Percentiles rank a stretch among this genome's conserved stretches.
Conservation (phyloP, 2,329 filamentous ascomycete species). For the Cladosporium sp. region DNA sequence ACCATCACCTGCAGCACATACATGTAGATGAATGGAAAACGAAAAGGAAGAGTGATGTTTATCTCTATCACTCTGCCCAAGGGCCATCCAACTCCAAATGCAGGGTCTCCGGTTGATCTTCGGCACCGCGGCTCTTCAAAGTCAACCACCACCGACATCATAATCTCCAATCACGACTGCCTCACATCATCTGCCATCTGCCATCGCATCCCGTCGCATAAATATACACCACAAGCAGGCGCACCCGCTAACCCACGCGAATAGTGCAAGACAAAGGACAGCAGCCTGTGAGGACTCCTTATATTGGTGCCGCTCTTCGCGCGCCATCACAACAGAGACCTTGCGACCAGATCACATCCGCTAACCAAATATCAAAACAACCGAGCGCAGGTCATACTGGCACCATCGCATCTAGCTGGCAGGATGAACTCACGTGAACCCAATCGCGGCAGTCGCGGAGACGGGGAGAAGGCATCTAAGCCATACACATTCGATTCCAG, state of each 20-base stretch:
- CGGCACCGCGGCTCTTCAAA: background rate
- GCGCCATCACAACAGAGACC: constrained; percentile 20
- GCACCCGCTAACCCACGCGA: constrained; percentile 1
- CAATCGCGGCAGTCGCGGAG: constrained; percentile 59
- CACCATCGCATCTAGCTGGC: constrained; percentile 19
- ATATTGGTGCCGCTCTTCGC: constrained; percentile 29
- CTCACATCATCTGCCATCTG: background rate
- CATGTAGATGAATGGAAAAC: background rate
- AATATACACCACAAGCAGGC: constrained; percentile 5
- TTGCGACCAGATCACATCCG: constrained; percentile 27
- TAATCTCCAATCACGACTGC: background rate
- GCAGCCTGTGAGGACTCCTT: constrained; percentile 33
- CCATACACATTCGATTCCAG: constrained; percentile 68
- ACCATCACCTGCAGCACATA: background rate
- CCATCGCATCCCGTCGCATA: background rate
- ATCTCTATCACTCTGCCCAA: background rate
- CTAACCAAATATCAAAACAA: constrained; percentile 22
- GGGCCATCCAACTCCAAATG: too few relatives aligned
- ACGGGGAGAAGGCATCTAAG: constrained; percentile 83
- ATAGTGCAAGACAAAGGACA: constrained; percentile 10
- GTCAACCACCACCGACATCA: constrained; percentile 5
- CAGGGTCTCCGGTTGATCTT: background rate
- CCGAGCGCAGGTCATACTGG: constrained; percentile 27
- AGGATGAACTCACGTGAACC: constrained; percentile 61
- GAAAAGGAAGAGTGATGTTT: background rate